Base-by-base conservation (phyloP, 176 grass and related monocot species). In the Phoenix dactylifera region DNA sequence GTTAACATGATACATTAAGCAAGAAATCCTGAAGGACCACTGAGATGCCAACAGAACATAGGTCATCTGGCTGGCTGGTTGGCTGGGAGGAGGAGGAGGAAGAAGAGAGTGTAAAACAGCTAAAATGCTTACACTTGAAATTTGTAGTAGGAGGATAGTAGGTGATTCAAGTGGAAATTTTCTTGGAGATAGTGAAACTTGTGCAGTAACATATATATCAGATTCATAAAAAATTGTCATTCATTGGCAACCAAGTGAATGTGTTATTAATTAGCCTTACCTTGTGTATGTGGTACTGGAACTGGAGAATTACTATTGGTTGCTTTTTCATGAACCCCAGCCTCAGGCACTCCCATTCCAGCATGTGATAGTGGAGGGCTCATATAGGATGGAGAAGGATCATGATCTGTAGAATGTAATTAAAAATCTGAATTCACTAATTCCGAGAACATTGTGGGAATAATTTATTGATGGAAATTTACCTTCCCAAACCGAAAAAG, bases 171-270 rank as follows among this genome's bases (percentile, higher is more conserved):
- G 55, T 49, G 73, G 76, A 58, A 9, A 44, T 44, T 44, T 44
- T 44, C 35, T 44, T 44, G 24, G 24, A 82, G 66, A 71, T 65
- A 74, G 32, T 35, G 59, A 80, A 78, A 59, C 53, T 24, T 52
- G 62, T 75, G 56, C 15, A 70, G 35, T 44, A 39, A 39, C 35
- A 39, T 39, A 39, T 15, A 66, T 39, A 49, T 58, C 25, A 52
- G 65, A 15, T 57, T 62, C 24, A 25, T 4, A 54, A 54, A 54
- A n/a, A 16, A 54, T 22, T 55, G n/a, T 22, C n/a, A 20, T 56
- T 12, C 54, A 56, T 20, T 3, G 54, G 22, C 10, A 2, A 23
- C 22, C 54, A 19, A 12, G n/a, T 10, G 22, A 56, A 56, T 16
- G n/a, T 56, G 22, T 4, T 18, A 56, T 56, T 56, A 56, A 20